Conservation (phyloP, 2,329 filamentous ascomycete genomes). For the Neocatenulostroma microsporum region DNA sequence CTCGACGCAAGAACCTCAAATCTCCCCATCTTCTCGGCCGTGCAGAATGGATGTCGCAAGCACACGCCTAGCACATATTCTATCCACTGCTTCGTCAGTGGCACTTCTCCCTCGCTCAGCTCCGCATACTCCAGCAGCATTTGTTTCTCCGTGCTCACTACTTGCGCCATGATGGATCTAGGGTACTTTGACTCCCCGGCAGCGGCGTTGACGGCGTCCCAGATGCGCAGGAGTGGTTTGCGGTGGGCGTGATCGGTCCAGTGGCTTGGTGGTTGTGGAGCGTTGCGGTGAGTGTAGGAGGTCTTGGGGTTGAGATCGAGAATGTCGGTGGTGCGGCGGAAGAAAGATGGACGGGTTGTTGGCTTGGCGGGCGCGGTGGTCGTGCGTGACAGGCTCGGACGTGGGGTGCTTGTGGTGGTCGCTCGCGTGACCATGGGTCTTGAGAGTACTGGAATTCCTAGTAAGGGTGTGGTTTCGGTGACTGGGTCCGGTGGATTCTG, state of each 20-base stretch:
- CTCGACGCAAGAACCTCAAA: constrained; percentile 21
- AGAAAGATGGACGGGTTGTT: constrained; percentile 11
- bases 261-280: constrained; percentile 16
- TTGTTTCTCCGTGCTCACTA: constrained; percentile 15
- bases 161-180: constrained; percentile 10
- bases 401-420: background rate
- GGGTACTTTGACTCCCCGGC: constrained; percentile 12
- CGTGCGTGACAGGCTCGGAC: background rate
- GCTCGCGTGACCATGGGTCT: no score
- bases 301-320: constrained; percentile 18
- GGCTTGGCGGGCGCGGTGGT: background rate
- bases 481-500: no score
- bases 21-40: constrained; percentile 19
- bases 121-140: constrained; percentile 20
- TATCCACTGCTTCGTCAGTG: constrained; percentile 18
- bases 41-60: constrained; percentile 20
- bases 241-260: constrained; percentile 21
- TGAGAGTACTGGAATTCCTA: no score
- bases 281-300: constrained; percentile 14
- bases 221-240: constrained; percentile 15
- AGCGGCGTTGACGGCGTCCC: constrained; percentile 18
- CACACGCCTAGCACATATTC: constrained; percentile 21
- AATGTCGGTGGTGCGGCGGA: constrained; percentile 17
- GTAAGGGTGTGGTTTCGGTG: no score
- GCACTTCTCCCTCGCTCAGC: constrained; percentile 15